phyloP scores from a whole-genome alignment of 2,329 filamentous ascomycete species.

The Claviceps humidiphila region DNA sequence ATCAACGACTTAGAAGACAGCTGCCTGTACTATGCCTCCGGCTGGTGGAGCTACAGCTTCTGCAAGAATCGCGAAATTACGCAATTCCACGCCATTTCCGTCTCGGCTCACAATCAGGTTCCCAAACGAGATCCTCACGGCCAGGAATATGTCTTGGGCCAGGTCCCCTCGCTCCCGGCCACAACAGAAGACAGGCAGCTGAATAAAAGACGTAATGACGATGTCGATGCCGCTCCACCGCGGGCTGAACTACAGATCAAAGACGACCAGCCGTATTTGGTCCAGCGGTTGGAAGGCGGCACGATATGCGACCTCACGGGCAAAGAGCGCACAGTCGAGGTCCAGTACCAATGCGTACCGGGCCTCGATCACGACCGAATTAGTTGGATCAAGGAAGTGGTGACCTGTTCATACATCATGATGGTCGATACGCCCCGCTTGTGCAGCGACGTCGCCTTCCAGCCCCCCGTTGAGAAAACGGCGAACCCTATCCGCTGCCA shows the following conservation, averaged over 20 bases:
- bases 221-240: conserved; percentile 13
- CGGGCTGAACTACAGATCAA: conserved; percentile 62
- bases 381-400: conserved; percentile 84
- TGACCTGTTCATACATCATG: conserved; percentile 88
- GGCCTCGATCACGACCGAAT: conserved; percentile 62
- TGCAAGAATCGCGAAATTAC: conserved; percentile 80
- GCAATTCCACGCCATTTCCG: conserved; percentile 77
- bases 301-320: conserved; percentile 80
- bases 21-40: conserved; percentile 70
- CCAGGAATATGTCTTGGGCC: conserved; percentile 65
- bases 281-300: conserved; percentile 67
- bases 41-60: conserved; percentile 95
- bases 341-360: conserved; percentile 69
- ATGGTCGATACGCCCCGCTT: conserved; percentile 79
- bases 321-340: conserved; percentile 67
- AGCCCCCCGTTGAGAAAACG: conserved; percentile 63
- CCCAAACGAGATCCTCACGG: conserved; percentile 66
- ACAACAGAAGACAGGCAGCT: conserved; percentile 10
- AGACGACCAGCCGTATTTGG: conserved; percentile 73
- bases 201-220: conserved; percentile 9
- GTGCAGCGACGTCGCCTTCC: conserved; percentile 76
- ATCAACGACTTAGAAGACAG: conserved; percentile 65
- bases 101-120: conserved; percentile 51
- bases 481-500: conserved; percentile 67
- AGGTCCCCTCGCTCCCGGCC: conserved; percentile 23